Base-by-base conservation (phyloP, 2,329 filamentous ascomycete species). In the Stemphylium vesicarium region DNA sequence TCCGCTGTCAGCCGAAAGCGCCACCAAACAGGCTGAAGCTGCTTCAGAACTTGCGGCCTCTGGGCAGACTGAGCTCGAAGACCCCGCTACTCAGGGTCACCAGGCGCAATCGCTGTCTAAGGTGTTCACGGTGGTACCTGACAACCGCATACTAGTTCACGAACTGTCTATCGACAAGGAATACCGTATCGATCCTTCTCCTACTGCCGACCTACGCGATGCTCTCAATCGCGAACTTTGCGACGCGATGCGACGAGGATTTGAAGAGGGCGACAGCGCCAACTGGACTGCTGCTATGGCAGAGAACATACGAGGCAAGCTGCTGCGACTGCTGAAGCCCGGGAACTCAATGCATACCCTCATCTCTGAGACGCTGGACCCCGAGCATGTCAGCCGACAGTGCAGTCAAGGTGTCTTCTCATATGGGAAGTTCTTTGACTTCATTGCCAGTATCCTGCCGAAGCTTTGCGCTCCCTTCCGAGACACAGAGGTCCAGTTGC, bases 401-500 rank as follows among this genome's bases (percentile, higher is more conserved):
- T 91, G 90, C 66, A 79, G 80, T 9, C 82, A 86, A 50, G 90
- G 90, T 12, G 85, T 85, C 44, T 94, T 94, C 71, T 93, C 90
- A 0, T 93, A 93, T 62, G 87, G 90, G 62, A 88, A 86, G 54
- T 93, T 94, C 75, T 94, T 94, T 70, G 79, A 82, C 2, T 89
- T 91, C 59, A 91, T 94, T 82, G 86, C 85, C 1, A 84, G 85
- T 2, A 82, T 95, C 41, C 79, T 95, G 43, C 90, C 90, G 5
- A 90, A 90, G 70, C 84, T 95, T 12, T 94, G 91, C 65, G 91
- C 91, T 0, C 91, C 91, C 0, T 87, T 91, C 69, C 83, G 91
- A n/a, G 91, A 95, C 67, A 85, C 85, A 4, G 87, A 92, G 69
- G 88, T 92, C 53, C 88, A 89, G 70, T 81, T 83, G 2, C 76